Evolutionary conservation across 2,329 filamentous ascomycete species (phyloP).

Genomic region (Raffaelea arxii): DNA sequence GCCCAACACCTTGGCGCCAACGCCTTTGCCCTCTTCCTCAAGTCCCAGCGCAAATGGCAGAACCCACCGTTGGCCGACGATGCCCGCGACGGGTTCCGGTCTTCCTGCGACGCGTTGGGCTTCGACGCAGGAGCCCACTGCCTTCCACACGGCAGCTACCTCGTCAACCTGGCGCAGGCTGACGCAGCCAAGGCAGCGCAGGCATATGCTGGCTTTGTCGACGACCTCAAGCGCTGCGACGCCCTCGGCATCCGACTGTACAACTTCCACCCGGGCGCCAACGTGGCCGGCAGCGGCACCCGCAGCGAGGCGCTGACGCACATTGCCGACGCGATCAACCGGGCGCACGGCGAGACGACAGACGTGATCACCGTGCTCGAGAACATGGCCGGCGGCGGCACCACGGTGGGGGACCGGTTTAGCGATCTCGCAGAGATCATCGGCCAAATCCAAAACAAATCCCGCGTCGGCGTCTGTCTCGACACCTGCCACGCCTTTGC

Average conservation of each 20-base stretch:
- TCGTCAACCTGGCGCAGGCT: constrained; percentile 87
- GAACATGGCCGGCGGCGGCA: constrained; percentile 89
- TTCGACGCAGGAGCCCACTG: constrained; percentile 66
- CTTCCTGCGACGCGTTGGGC: constrained; percentile 54
- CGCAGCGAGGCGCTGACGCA: constrained; percentile 63
- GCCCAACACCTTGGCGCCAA: constrained; percentile 78
- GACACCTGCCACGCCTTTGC: constrained; percentile 97
- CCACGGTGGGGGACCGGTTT: constrained; percentile 76
- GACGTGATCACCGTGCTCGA: constrained; percentile 78
- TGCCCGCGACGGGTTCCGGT: constrained; percentile 59
- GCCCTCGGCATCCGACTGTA: constrained; percentile 81
- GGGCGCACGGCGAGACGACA: constrained; percentile 62
- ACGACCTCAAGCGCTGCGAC: constrained; percentile 81
- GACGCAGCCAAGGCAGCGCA: constrained; percentile 73
- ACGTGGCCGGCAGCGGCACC: constrained; percentile 52
- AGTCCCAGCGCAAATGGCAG: constrained; percentile 91
- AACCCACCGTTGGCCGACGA: constrained; percentile 67
- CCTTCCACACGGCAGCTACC: constrained; percentile 89
- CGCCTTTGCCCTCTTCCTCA: constrained; percentile 88
- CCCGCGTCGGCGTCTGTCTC: constrained; percentile 82
- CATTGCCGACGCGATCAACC: constrained; percentile 75
- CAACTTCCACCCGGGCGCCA: constrained; percentile 92
- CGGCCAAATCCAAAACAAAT: constrained; percentile 65
- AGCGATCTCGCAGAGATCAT: constrained; percentile 85
- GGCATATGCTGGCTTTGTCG: constrained; percentile 76